Evolutionary conservation across 2,329 filamentous ascomycete genomes (phyloP).

Genomic region (Plectosphaerella sp.): DNA sequence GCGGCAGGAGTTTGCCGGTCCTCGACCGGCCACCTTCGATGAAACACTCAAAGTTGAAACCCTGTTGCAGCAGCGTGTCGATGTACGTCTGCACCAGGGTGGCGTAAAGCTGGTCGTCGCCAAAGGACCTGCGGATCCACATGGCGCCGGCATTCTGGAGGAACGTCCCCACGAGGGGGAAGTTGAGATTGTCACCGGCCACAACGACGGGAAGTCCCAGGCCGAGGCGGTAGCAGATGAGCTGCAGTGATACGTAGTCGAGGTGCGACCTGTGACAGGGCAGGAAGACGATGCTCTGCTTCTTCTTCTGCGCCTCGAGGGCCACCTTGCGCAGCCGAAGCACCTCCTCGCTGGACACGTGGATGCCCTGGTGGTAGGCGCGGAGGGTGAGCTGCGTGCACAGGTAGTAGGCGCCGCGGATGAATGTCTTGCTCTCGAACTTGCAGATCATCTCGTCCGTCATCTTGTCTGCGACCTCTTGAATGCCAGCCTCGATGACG

Average conservation of each 20-base stretch:
- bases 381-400: conserved; percentile 82
- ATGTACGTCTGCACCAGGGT: conserved; percentile 96
- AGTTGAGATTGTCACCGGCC: conserved; percentile 93
- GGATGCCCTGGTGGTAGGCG: conserved; percentile 95
- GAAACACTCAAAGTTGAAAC: conserved; percentile 95
- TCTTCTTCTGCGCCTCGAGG: conserved; percentile 75
- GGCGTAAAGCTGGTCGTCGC: conserved; percentile 83
- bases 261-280: conserved; percentile 94
- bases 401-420: conserved; percentile 87
- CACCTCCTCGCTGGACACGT: conserved; percentile 93
- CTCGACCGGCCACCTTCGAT: conserved; percentile 92
- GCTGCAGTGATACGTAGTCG: conserved; percentile 90
- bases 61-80: conserved; percentile 83
- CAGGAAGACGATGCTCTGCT: conserved; percentile 93
- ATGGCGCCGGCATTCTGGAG: conserved; percentile 95
- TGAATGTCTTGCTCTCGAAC: conserved; percentile 92
- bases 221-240: conserved; percentile 92
- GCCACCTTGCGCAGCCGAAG: conserved; percentile 77
- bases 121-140: conserved; percentile 92
- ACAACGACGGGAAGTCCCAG: conserved; percentile 87
- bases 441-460: conserved; percentile 98
- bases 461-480: conserved; percentile 79
- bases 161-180: conserved; percentile 84
- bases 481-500: conserved; percentile 68
- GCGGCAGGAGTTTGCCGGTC: conserved; percentile 88